These are phyloP conservation scores for Rhodotorula sp. DNA, from an alignment of 1,284 basidiomycete genomes.

Conservation along the genomic window DNA sequence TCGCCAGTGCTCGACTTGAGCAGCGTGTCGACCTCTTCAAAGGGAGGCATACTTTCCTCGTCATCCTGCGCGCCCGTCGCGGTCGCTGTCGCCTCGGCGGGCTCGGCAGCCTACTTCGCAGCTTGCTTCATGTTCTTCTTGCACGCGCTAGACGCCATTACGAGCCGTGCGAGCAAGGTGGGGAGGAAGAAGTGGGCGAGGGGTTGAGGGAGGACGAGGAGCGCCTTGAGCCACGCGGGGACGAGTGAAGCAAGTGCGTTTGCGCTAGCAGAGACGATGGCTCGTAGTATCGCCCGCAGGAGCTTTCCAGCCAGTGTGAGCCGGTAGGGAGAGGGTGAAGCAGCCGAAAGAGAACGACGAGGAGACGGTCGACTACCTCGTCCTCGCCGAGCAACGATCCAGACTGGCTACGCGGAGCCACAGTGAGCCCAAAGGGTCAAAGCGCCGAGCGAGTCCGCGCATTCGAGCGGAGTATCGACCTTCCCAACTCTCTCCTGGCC, in stretches of 20 bases:
- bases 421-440: too few relatives aligned
- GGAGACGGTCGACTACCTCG: not conserved
- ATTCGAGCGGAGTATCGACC: too few relatives aligned
- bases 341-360: too few relatives aligned
- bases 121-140: not conserved
- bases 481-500: too few relatives aligned
- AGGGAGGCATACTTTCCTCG: not conserved
- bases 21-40: not conserved
- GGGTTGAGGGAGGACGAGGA: not conserved
- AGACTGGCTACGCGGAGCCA: too few relatives aligned
- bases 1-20: not conserved
- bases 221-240: too few relatives aligned
- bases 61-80: not conserved
- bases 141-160: not conserved
- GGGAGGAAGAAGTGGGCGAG: not conserved
- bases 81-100: not conserved
- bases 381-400: too few relatives aligned
- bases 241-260: not conserved
- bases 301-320: constrained; percentile 3
- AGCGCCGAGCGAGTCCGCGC: too few relatives aligned
- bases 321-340: not conserved
- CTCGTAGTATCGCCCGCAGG: not conserved
- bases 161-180: not conserved
- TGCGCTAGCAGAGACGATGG: not conserved
- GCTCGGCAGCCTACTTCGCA: not conserved